Evolutionary conservation across 257 asterid genomes (phyloP), one percentile per base, ranked within the genome.

Genomic region (Linaria vulgaris): DNA sequence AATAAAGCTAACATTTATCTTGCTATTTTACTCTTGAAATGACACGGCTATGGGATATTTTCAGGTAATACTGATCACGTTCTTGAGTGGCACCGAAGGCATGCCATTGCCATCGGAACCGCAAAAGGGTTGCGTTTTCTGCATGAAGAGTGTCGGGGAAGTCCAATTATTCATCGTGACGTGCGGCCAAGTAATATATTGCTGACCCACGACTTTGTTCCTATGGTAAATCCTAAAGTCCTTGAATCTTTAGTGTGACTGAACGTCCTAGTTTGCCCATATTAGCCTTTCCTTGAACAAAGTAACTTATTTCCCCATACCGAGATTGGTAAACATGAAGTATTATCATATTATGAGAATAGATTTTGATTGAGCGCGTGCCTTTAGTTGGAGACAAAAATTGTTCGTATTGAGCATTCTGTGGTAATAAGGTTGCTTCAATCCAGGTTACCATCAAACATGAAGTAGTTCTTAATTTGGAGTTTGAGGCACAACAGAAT

Each of bases 111-210:
- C 38, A 58, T 78, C 39, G 96, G 87, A 64, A 85, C 87, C 21
- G 96, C 96, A 21, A 88, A 85, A 77, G 96, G 94, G 54, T 61
- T 85, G 75, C 87, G 88, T 6, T 88, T 83, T 75, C 79, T 88
- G 21, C 96, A 88, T 69, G 96, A 88, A 67, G 96, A 88, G 61
- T 88, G 96, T 56, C 85, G 96, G 24, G 96, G 94, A 73, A 82
- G 94, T 82, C 96, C 96, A 51, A 85, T 88, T 25, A 76, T 88
- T 69, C 91, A 88, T 49, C 80, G 96, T 27, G 96, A 88, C 69
- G 72, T 78, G 79, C 77, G 96, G 71, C 96, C 96, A 17, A 83
- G 89, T 77, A 88, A 88, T 69, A 75, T 88, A 71, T 74, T 88
- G 69, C 79, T 88, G 43, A 88, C 96, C 39, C 90, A 85, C 49